These are phyloP conservation scores for Meyerozyma elateridarum DNA, from an alignment of 1,139 yeast genomes.

Conservation along the genomic window DNA sequence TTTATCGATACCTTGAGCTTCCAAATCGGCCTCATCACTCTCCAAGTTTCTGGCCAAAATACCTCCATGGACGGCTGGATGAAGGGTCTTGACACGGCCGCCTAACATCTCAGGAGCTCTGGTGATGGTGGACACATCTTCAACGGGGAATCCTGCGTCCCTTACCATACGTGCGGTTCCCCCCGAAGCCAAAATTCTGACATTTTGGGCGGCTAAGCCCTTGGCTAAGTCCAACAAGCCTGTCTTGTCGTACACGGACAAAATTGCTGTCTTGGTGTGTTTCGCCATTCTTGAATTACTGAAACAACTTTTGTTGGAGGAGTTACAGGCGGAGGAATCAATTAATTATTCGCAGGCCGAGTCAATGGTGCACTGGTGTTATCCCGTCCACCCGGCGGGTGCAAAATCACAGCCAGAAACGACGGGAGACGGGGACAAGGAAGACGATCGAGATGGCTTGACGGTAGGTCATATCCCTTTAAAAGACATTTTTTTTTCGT, in stretches of 20 bases:
- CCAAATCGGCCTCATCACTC: constrained; percentile 72
- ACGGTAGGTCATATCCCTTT: no score
- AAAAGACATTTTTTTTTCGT: no score
- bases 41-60: constrained; percentile 91
- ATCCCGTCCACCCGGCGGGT: no score
- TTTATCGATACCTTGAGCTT: constrained; percentile 41
- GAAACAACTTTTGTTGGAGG: constrained; percentile 2
- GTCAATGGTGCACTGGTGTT: constrained; percentile 7
- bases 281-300: constrained; percentile 21
- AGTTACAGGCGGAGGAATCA: constrained; percentile 3
- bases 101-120: constrained; percentile 99
- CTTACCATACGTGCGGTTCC: constrained; percentile 93
- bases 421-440: no score
- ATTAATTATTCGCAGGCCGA: constrained; percentile 8
- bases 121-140: constrained; percentile 89
- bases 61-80: constrained; percentile 99
- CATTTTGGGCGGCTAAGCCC: constrained; percentile 83
- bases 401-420: no score
- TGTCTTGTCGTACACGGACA: constrained; percentile 96
- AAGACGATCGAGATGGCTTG: no score
- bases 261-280: constrained; percentile 78
- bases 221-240: constrained; percentile 94
- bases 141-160: constrained; percentile 97
- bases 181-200: constrained; percentile 91
- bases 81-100: constrained; percentile 96